phyloP scores from a whole-genome alignment of 169 alveolate species.

The Neospora caninum region DNA sequence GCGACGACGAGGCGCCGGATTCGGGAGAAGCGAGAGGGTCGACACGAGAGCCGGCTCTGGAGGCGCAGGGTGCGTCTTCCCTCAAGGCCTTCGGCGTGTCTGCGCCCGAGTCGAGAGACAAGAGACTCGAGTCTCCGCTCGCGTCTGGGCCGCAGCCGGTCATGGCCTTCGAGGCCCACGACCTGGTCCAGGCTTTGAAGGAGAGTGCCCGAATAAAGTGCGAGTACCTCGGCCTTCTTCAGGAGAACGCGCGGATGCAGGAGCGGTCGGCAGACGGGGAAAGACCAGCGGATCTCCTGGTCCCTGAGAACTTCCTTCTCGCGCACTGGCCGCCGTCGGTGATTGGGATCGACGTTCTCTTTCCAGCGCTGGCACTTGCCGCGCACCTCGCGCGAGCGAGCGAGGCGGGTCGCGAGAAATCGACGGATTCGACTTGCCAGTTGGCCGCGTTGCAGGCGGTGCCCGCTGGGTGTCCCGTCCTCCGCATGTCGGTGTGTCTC shows the following conservation, averaged over 20 bases:
- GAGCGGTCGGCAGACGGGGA: neutral
- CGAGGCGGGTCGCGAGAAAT: neutral
- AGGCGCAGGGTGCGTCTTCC: too few relatives aligned
- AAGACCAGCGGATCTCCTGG: neutral
- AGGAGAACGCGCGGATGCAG: neutral
- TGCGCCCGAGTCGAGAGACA: too few relatives aligned
- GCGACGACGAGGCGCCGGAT: too few relatives aligned
- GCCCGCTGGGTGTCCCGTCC: neutral
- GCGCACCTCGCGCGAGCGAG: neutral
- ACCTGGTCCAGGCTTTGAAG: neutral
- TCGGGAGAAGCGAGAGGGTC: too few relatives aligned
- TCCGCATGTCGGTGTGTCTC: neutral
- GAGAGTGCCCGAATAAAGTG: neutral
- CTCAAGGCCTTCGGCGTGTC: too few relatives aligned
- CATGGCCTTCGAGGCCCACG: neutral
- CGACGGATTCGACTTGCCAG: neutral
- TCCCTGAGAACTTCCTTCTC: neutral
- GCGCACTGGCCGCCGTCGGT: slow-evolving; percentile 22
- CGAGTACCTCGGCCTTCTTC: neutral
- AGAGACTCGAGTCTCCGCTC: too few relatives aligned
- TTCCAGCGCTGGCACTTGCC: neutral
- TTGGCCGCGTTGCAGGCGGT: neutral
- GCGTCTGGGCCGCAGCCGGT: neutral
- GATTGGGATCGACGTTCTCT: slow-evolving; percentile 11
- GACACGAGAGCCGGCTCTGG: too few relatives aligned